A percentile compares a stretch with the other conserved stretches of the same genome.
These are phyloP conservation scores for Inonotus hispidus DNA, from an alignment of 1,284 basidiomycete genomes.

Conservation along the genomic window DNA sequence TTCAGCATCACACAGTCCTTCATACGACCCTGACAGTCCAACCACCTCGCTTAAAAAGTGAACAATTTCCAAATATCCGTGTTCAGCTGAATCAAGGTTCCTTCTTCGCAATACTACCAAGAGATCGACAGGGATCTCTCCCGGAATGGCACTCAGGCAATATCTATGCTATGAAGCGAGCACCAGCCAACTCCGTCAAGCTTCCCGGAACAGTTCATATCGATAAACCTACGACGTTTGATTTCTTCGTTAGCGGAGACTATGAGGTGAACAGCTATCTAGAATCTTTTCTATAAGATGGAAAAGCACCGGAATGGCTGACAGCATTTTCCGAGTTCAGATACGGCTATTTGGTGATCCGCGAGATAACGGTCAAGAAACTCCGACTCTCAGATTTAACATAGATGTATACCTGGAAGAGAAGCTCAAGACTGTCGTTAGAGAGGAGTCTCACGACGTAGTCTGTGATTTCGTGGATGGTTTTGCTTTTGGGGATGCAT, in stretches of 20 bases:
- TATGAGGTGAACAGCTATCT: slow-evolving; percentile 50
- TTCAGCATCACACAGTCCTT: slow-evolving; percentile 71
- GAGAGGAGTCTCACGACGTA: slow-evolving; percentile 48
- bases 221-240: slow-evolving; percentile 40
- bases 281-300: background rate
- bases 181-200: slow-evolving; percentile 42
- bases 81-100: slow-evolving; percentile 52
- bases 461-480: slow-evolving; percentile 62
- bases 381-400: slow-evolving; percentile 45
- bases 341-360: slow-evolving; percentile 79
- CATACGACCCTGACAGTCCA: slow-evolving; percentile 52
- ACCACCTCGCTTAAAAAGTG: slow-evolving; percentile 33
- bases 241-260: slow-evolving; percentile 58
- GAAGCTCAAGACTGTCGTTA: slow-evolving; percentile 27
- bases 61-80: slow-evolving; percentile 36
- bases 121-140: slow-evolving; percentile 20
- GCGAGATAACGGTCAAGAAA: slow-evolving; percentile 30
- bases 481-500: slow-evolving; percentile 55
- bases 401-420: slow-evolving; percentile 31
- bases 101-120: slow-evolving; percentile 59
- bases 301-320: background rate
- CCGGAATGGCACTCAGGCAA: slow-evolving; percentile 71
- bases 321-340: slow-evolving; percentile 33
- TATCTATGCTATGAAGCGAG: slow-evolving; percentile 56
- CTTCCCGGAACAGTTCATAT: slow-evolving; percentile 43